Conservation (phyloP, 805 yeast genomes). For the Zygosaccharomyces lentus region DNA sequence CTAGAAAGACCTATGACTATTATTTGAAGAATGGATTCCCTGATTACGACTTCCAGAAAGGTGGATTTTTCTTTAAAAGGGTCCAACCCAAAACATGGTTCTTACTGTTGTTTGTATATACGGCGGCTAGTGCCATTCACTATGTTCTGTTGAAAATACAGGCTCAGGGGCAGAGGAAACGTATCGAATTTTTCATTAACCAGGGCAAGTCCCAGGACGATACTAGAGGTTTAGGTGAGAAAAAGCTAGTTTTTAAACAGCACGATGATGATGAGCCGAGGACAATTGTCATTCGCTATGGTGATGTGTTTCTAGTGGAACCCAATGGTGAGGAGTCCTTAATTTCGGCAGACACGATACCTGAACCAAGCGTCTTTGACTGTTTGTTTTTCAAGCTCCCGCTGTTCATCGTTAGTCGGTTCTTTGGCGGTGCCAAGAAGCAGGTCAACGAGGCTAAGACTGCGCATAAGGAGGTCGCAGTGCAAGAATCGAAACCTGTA, state of each 20-base stretch:
- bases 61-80: constrained; percentile 50
- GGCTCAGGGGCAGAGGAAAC: constrained; percentile 51
- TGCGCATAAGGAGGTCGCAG: constrained; percentile 3
- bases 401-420: constrained; percentile 41
- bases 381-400: constrained; percentile 44
- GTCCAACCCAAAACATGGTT: constrained; percentile 63
- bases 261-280: constrained; percentile 45
- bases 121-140: constrained; percentile 55
- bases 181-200: constrained; percentile 48
- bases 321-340: constrained; percentile 39
- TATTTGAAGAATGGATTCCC: constrained; percentile 85
- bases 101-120: constrained; percentile 47
- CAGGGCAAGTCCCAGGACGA: constrained; percentile 54
- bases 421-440: constrained; percentile 38
- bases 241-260: constrained; percentile 39
- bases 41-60: constrained; percentile 62
- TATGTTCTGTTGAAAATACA: constrained; percentile 51
- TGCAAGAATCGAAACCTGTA: constrained; percentile 13
- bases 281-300: constrained; percentile 51
- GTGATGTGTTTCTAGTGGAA: constrained; percentile 56
- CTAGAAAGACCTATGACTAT: constrained; percentile 75
- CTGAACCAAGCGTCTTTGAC: constrained; percentile 47
- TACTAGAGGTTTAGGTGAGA: constrained; percentile 50
- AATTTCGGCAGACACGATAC: constrained; percentile 46
- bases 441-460: constrained; percentile 10